Evolutionary conservation across 2,329 filamentous ascomycete species (phyloP).

Genomic region (Colletotrichum higginsianum): DNA sequence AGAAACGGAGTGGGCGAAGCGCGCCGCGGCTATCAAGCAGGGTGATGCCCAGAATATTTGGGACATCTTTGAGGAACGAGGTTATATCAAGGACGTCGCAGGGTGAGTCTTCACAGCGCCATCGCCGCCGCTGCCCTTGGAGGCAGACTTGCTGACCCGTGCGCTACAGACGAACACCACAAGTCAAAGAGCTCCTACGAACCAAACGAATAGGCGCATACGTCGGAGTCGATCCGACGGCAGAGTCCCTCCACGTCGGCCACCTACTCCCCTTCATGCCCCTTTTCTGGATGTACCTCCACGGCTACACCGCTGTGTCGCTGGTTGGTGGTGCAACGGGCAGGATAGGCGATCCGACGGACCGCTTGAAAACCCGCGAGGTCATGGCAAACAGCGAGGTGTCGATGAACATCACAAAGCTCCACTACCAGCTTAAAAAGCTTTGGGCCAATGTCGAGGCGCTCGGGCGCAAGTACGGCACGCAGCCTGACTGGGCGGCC

Average conservation of each 20-base stretch:
- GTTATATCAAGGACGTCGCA: constrained; percentile 80
- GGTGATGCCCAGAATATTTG: constrained; percentile 70
- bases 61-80: constrained; percentile 78
- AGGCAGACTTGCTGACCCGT: constrained; percentile 22
- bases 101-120: constrained; percentile 65
- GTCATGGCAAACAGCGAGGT: constrained; percentile 66
- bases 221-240: constrained; percentile 87
- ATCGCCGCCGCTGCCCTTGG: background rate
- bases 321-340: constrained; percentile 83
- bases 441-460: constrained; percentile 82
- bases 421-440: constrained; percentile 78
- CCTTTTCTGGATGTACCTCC: constrained; percentile 86
- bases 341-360: constrained; percentile 84
- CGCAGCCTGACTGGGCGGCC: constrained; percentile 74
- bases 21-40: constrained; percentile 62
- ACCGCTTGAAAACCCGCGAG: constrained; percentile 74
- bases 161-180: constrained; percentile 58
- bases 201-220: constrained; percentile 80
- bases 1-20: constrained; percentile 62
- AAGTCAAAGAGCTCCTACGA: constrained; percentile 75
- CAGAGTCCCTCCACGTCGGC: constrained; percentile 83
- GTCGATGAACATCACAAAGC: constrained; percentile 75
- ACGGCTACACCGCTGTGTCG: constrained; percentile 78
- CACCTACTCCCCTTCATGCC: constrained; percentile 88
- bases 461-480: constrained; percentile 77